A percentile compares a stretch with the other conserved stretches of the same genome.
These are phyloP conservation scores for Gnomoniopsis sp. DNA, from an alignment of 2,329 filamentous ascomycete species.

Conservation along the genomic window DNA sequence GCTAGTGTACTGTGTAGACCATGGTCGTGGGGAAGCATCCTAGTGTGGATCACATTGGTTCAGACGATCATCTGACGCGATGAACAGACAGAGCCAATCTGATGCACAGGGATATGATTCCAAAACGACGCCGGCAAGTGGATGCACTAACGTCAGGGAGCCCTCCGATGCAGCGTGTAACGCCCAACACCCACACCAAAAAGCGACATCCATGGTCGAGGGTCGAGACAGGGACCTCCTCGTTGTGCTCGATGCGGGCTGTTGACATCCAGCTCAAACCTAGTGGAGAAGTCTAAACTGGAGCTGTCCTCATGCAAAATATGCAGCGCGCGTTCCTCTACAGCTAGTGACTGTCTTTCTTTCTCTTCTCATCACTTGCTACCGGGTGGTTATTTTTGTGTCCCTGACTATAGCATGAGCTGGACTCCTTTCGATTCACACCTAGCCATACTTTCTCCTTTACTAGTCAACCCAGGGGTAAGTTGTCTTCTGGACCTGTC, in stretches of 20 bases:
- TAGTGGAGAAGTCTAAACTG: slow-evolving; percentile 32
- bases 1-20: too few species aligned
- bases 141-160: slow-evolving; percentile 18
- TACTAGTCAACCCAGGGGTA: slow-evolving; percentile 14
- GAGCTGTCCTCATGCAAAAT: slow-evolving; percentile 30
- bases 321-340: slow-evolving; percentile 24
- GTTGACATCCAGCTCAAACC: slow-evolving; percentile 26
- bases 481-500: slow-evolving; percentile 17
- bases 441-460: slow-evolving; percentile 10
- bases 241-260: slow-evolving; percentile 20
- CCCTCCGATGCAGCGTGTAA: slow-evolving; percentile 7
- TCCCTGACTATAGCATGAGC: slow-evolving; percentile 11
- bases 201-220: slow-evolving; percentile 22
- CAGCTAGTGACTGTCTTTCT: slow-evolving; percentile 23
- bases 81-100: slow-evolving; percentile 34
- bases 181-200: slow-evolving; percentile 20
- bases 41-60: slow-evolving; percentile 36
- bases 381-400: slow-evolving; percentile 9
- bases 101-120: slow-evolving; percentile 30
- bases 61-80: slow-evolving; percentile 39
- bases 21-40: slow-evolving; percentile 23
- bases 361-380: slow-evolving; percentile 22
- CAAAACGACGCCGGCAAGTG: slow-evolving; percentile 25
- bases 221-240: slow-evolving; percentile 24
- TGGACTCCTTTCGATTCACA: slow-evolving; percentile 23